Conservation (phyloP, 1,139 yeast species). For the Yamadazyma songkhlaensis region DNA sequence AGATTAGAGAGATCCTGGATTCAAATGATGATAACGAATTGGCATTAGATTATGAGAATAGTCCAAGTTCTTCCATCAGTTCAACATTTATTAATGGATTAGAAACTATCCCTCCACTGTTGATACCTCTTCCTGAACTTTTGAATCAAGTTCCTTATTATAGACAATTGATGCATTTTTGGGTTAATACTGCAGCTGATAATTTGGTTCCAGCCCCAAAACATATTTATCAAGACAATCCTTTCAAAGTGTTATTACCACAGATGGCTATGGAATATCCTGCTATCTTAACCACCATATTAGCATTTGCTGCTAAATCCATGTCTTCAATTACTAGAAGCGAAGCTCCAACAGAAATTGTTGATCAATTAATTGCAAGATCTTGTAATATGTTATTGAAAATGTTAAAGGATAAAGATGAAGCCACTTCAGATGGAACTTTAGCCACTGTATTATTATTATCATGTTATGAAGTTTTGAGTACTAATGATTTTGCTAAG, state of each 20-base stretch:
- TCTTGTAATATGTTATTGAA: conserved; percentile 56
- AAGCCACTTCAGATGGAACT: conserved; percentile 63
- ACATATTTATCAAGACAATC: conserved; percentile 56
- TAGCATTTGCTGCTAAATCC: conserved; percentile 68
- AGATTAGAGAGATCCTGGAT: conserved; percentile 2
- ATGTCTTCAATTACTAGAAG: conserved; percentile 32
- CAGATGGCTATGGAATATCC: conserved; percentile 65
- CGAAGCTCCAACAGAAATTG: conserved; percentile 40
- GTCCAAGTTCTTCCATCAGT: conserved; percentile 5
- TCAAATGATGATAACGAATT: conserved; percentile 4
- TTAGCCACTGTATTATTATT: conserved; percentile 62
- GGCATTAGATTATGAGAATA: conserved; percentile 10
- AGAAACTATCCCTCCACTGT: conserved; percentile 41
- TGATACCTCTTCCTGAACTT: conserved; percentile 57
- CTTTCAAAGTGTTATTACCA: conserved; percentile 64
- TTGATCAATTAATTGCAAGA: conserved; percentile 51
- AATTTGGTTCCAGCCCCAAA: conserved; percentile 70
- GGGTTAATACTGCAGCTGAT: conserved; percentile 59
- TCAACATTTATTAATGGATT: conserved; percentile 1
- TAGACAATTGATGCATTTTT: conserved; percentile 60
- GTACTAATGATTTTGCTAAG: conserved; percentile 43
- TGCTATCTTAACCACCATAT: conserved; percentile 55
- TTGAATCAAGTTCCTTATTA: conserved; percentile 58
- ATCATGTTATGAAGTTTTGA: conserved; percentile 61
- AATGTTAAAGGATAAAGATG: conserved; percentile 48